Percentiles rank a stretch among this genome's conserved stretches.
Conservation (phyloP, 2,329 filamentous ascomycete species). For the Trichoderma simmonsii region DNA sequence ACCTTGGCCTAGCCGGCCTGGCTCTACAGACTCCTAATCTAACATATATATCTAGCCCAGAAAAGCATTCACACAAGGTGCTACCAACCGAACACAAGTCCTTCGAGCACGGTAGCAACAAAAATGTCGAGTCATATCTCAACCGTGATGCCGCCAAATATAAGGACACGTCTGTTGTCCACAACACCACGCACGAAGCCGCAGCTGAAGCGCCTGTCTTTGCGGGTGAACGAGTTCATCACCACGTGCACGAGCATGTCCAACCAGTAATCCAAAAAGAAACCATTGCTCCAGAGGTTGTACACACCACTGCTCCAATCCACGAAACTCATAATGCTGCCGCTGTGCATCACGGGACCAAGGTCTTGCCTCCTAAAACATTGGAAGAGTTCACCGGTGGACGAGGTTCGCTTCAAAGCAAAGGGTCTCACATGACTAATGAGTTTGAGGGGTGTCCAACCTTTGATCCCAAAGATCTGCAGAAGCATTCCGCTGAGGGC, state of each 20-base stretch:
- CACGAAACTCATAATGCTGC: constrained; percentile 69
- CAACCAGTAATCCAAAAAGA: constrained; percentile 71
- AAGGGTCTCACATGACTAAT: constrained; percentile 51
- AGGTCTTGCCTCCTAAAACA: constrained; percentile 60
- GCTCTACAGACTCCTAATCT: not conserved
- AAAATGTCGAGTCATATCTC: constrained; percentile 45
- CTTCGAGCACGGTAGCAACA: constrained; percentile 58
- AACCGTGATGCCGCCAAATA: constrained; percentile 46
- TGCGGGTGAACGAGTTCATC: constrained; percentile 32
- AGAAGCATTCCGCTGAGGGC: not conserved
- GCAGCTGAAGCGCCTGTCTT: constrained; percentile 28
- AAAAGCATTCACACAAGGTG: constrained; percentile 60
- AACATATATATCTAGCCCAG: constrained; percentile 41
- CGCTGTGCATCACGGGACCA: constrained; percentile 62
- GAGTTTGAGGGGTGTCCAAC: constrained; percentile 62
- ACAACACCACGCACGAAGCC: constrained; percentile 29
- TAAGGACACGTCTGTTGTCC: constrained; percentile 29
- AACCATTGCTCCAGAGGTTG: constrained; percentile 61
- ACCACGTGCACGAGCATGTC: constrained; percentile 63
- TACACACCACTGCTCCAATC: constrained; percentile 69
- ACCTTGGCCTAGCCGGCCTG: too few species aligned
- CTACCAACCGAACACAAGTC: constrained; percentile 57
- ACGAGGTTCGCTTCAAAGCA: constrained; percentile 44
- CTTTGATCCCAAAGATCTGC: constrained; percentile 7
- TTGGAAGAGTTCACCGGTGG: constrained; percentile 57